Evolutionary conservation across 2,329 filamentous ascomycete genomes (phyloP), one percentile per base, ranked within the genome.

Genomic region (Pseudogymnoascus sp.): DNA sequence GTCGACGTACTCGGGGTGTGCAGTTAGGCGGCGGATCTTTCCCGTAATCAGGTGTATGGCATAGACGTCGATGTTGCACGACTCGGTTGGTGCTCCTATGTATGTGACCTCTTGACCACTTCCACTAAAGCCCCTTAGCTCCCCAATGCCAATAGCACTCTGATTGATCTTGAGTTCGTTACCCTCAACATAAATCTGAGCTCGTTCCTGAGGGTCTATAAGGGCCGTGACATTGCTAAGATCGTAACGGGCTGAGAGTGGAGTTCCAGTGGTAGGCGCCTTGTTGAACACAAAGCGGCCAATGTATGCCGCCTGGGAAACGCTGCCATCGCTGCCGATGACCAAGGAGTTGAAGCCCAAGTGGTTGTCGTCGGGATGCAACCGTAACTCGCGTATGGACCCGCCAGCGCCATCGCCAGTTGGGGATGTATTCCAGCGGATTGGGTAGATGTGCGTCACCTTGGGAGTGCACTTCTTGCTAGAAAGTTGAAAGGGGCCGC

Each of bases 361-460:
- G 61, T 80, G 78, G 0, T 71, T 66, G 38, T 79, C 70, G 38
- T 81, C 78, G 0, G 79, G 78, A 64, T 81, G 78, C 6, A 81
- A 63, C 12, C 78, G 77, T 25, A 80, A 66, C 66, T 80, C 79
- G 3, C 78, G 74, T 1, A 76, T 70, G 3, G 43, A 60, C 0
- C 75, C 76, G 3, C 75, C 73, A 3, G 69, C 25, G 4, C 69
- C 71, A 14, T 66, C 70, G 2, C 72, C 76, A 60, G 78, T 73
- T 0, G 66, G 59, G 0, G 69, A 67, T 5, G 65, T 70, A 25
- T 73, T 73, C 74, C 76, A 77, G 18, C 73, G 72, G 36, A 80
- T 74, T 0, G 78, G 75, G 62, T 78, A 78, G 23, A 80, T 77
- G 42, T 71, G 68, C 0, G 70, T 73, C 2, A 69, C 67, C 5